Evolutionary conservation across 108 stramenopile genomes (phyloP), one percentile per base, ranked within the genome.

Genomic region (Chaetoceros tenuissimus): DNA sequence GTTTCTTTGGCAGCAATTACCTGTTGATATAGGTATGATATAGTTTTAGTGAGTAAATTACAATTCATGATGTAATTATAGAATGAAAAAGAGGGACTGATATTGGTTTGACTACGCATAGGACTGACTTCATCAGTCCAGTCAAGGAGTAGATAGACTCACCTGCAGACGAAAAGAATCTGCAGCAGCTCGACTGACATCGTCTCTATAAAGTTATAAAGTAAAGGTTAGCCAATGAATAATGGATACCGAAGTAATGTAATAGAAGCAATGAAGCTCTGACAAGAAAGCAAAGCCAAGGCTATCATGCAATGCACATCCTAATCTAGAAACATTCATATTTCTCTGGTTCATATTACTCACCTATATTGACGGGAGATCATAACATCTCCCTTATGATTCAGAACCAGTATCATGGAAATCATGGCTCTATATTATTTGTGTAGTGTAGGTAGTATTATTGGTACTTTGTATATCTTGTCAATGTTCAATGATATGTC

Each of bases 1-100:
- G 97, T 95, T 44, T 97, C 92, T 69, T 97, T 99, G 24, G 92
- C 84, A 43, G 96, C 94, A 31, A 99, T 92, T 50, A 96, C 79
- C 87, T 88, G 49, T 43, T 5, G 57, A 10, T 10, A n/a, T 30
- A 13, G n/a, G n/a, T n/a, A n/a, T n/a, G n/a, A n/a, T n/a, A n/a
- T n/a, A n/a, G n/a, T n/a, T n/a, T n/a, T n/a, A n/a, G n/a, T n/a
- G n/a, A n/a, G n/a, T n/a, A n/a, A n/a, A n/a, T n/a, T n/a, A n/a
- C n/a, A n/a, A n/a, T n/a, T n/a, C n/a, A n/a, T n/a, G n/a, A n/a
- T n/a, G n/a, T n/a, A n/a, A n/a, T n/a, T n/a, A n/a, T n/a, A n/a
- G n/a, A n/a, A n/a, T n/a, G n/a, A n/a, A 50, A 29, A 10, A 21
- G n/a, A 48, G 28, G 19, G 28, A 29, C n/a, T 17, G 2, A 53